Evolutionary conservation across 2,329 filamentous ascomycete genomes (phyloP).

Genomic region (Alternaria ethzedia): DNA sequence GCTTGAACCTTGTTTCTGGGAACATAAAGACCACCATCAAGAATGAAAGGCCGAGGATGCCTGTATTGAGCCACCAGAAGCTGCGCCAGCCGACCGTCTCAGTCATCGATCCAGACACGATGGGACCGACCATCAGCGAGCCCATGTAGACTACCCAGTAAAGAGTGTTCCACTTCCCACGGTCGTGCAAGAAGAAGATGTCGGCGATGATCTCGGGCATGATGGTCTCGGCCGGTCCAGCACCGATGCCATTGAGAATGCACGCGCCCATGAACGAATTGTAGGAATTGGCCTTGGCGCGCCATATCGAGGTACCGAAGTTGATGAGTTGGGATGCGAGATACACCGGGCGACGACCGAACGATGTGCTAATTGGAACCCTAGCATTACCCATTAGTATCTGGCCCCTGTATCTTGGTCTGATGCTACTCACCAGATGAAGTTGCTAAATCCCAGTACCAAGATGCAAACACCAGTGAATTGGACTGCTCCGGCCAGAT

Average conservation of each 20-base stretch:
- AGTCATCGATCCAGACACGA: conserved; percentile 67
- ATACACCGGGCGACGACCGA: conserved; percentile 61
- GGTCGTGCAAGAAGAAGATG: conserved; percentile 69
- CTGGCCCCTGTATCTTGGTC: not conserved
- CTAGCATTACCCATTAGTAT: conserved; percentile 36
- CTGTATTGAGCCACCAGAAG: conserved; percentile 72
- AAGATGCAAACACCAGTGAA: conserved; percentile 65
- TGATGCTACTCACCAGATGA: conserved; percentile 58
- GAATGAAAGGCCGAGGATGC: conserved; percentile 57
- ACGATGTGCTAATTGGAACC: conserved; percentile 63
- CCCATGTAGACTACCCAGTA: conserved; percentile 71
- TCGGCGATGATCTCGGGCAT: conserved; percentile 70
- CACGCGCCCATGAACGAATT: conserved; percentile 69
- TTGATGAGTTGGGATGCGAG: conserved; percentile 61
- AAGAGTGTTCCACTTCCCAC: conserved; percentile 66
- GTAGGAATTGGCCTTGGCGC: conserved; percentile 64
- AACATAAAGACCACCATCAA: conserved; percentile 65
- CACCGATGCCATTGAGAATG: conserved; percentile 67
- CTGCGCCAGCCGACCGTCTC: conserved; percentile 64
- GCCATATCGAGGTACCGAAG: conserved; percentile 62
- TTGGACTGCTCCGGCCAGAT: conserved; percentile 60
- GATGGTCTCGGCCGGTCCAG: conserved; percentile 67
- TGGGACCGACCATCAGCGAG: conserved; percentile 64
- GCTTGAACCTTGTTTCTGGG: conserved; percentile 68
- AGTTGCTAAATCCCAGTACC: conserved; percentile 65